phyloP scores from a whole-genome alignment of 2,329 filamentous ascomycete genomes.

The Colletotrichum lupini region DNA sequence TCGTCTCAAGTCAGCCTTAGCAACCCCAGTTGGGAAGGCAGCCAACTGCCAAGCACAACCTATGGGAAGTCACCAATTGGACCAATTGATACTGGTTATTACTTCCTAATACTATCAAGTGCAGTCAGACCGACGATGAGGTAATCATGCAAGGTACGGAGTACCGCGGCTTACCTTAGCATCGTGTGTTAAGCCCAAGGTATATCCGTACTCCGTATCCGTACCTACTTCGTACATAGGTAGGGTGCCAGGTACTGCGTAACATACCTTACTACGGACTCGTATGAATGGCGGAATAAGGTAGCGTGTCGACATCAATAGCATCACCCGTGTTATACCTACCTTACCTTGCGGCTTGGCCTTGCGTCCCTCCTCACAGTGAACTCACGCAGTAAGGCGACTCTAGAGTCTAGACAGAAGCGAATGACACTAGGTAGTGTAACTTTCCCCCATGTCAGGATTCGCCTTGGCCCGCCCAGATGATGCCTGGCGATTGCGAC shows the following conservation, averaged over 20 bases:
- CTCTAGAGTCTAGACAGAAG: not conserved
- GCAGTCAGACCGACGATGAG: not conserved
- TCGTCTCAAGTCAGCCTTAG: constrained; percentile 31
- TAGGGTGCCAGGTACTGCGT: no score
- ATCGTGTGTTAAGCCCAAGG: not conserved
- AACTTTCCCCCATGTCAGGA: not conserved
- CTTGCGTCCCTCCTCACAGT: not conserved
- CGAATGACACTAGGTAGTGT: no score
- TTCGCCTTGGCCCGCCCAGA: constrained; percentile 7
- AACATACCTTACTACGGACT: no score
- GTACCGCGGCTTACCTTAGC: not conserved
- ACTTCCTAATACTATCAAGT: not conserved
- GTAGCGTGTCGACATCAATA: not conserved
- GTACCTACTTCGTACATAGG: not conserved
- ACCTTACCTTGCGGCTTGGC: not conserved
- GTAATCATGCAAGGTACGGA: not conserved
- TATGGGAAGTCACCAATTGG: not conserved
- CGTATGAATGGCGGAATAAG: not conserved
- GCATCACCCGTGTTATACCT: not conserved
- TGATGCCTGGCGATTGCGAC: constrained; percentile 18
- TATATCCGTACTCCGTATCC: no score
- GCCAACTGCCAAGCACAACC: not conserved
- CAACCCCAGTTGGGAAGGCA: not conserved
- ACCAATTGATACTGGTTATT: no score
- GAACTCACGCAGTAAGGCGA: not conserved